Conservation (phyloP, 2,329 filamentous ascomycete species). For the Colletotrichum tamarilloi region DNA sequence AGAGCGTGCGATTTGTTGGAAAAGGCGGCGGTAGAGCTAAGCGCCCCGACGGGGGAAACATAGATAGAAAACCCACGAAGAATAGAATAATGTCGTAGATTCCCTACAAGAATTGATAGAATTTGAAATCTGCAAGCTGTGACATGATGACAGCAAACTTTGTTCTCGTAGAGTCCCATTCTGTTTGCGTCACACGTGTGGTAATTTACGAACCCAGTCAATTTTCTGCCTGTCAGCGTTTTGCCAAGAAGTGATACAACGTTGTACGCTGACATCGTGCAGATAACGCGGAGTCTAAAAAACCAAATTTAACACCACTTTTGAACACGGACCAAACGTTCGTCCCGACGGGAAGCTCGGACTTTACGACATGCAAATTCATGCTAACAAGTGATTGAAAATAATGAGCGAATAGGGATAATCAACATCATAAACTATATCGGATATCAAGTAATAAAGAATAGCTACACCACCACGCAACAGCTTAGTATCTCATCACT, state of each 20-base stretch:
- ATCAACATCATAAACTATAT: background rate
- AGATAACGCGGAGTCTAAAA: background rate
- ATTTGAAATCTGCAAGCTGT: background rate
- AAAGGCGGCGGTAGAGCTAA: slow-evolving; percentile 34
- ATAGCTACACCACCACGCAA: too few relatives aligned
- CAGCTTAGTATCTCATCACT: background rate
- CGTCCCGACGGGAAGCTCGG: background rate
- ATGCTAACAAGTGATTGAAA: background rate
- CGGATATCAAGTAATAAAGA: background rate
- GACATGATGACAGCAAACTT: background rate
- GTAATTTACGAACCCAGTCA: background rate
- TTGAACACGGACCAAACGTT: background rate
- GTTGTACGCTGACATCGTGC: background rate
- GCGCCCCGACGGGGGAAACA: background rate
- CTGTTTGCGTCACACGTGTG: background rate
- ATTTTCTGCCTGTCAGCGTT: background rate
- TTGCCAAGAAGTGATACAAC: background rate
- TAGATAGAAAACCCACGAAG: too few relatives aligned
- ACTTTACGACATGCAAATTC: background rate
- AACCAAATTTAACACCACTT: background rate
- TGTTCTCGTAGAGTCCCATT: background rate
- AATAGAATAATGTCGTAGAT: background rate
- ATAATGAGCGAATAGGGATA: background rate
- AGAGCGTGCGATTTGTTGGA: slow-evolving; percentile 43
- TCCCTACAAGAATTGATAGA: background rate